phyloP scores from a whole-genome alignment of 164 flowering plant genomes.

The Magnolia changhungtana region DNA sequence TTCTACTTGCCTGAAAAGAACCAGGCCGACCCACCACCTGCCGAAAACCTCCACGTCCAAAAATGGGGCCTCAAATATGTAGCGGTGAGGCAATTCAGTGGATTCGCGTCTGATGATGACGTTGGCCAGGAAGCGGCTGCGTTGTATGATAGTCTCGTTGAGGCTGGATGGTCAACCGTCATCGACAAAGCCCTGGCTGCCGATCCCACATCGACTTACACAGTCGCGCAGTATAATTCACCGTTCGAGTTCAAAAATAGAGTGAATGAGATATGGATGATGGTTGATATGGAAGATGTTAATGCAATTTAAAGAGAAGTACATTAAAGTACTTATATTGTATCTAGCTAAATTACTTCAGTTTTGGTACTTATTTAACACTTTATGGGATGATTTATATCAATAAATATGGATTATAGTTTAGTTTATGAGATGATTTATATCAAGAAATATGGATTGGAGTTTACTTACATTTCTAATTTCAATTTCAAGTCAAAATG shows the following conservation, averaged over 20 bases:
- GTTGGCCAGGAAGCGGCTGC: constrained; percentile 74
- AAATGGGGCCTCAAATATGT: constrained; percentile 55
- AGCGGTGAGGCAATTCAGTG: constrained; percentile 78
- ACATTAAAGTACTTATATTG: no score
- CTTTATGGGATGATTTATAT: no score
- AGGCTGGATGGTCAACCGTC: constrained; percentile 52
- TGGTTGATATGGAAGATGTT: constrained; percentile 44
- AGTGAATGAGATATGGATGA: constrained; percentile 91
- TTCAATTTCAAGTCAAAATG: no score
- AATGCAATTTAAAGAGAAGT: constrained; percentile 1
- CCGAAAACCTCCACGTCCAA: constrained; percentile 59
- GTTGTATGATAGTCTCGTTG: constrained; percentile 49
- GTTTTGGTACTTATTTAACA: no score
- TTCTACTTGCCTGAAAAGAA: constrained; percentile 73
- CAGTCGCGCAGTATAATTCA: constrained; percentile 84
- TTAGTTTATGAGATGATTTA: no score
- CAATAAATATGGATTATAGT: no score
- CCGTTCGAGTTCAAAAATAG: constrained; percentile 71
- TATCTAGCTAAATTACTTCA: no score
- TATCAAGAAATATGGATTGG: no score
- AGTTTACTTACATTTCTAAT: no score
- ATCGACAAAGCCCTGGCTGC: constrained; percentile 39
- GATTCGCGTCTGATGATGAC: constrained; percentile 55
- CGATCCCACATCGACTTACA: constrained; percentile 36
- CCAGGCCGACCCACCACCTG: constrained; percentile 75